Evolutionary conservation across 768 basidiomycete species (phyloP), one percentile per base, ranked within the genome.

Genomic region (Leccinum barrowsii): DNA sequence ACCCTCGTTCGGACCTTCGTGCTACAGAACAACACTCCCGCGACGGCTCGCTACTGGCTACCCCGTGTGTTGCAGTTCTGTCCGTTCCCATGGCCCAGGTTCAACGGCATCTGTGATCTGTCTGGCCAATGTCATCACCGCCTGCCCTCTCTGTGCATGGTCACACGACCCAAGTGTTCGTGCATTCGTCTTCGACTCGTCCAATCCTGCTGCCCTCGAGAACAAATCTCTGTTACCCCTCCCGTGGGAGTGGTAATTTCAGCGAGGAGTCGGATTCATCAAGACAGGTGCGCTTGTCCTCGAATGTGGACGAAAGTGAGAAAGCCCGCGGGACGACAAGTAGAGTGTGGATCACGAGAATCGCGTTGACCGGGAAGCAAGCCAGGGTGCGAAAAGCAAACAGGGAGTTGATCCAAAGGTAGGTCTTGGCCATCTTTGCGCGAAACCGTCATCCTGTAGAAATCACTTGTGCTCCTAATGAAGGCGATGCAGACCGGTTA

Each of bases 201-300:
- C 67, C 64, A 58, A 63, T 62, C 58, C 58, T 59, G 57, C 67
- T 71, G 75, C 68, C 71, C 74, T 77, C 77, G 82, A 84, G 83
- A 80, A 77, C 80, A 69, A 82, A 78, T 80, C 82, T 82, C 81
- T 83, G 67, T 80, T 80, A 72, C 64, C 72, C 69, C 65, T 75
- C 80, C 80, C 78, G 65, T 40, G 65, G 77, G 71, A 76, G 64
- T 63, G 67, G 59, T 73, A 80, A 80, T 70, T 77, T 74, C 75
- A 73, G 64, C 63, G 34, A 62, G 60, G 55, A 60, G 59, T 52
- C 53, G 63, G 53, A 63, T 42, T 48, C 59, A 52, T 59, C 62
- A 53, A 60, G 58, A 62, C 26, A 3, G 30, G 4, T 47, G 55
- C 59, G 55, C 57, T 46, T 37, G 28, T 47, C 61, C 61, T 55